Conservation (phyloP, 768 basidiomycete genomes). For the Glaciozyma antarctica region DNA sequence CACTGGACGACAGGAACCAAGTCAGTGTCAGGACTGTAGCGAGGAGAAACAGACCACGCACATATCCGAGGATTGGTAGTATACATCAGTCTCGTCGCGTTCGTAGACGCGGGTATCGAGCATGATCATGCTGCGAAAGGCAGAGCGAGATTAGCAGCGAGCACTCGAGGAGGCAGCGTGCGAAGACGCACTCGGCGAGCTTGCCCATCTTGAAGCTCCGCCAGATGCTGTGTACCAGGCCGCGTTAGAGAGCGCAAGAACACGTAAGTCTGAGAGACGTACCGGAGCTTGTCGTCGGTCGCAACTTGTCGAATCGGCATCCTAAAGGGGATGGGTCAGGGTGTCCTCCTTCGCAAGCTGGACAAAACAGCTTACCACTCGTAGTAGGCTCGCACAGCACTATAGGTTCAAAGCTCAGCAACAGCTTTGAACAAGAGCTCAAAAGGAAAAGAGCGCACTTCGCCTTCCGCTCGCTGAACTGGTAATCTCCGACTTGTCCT, state of each 20-base stretch:
- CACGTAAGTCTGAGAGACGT: background rate
- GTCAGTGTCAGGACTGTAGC: background rate
- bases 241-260: background rate
- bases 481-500: slow-evolving; percentile 41
- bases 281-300: slow-evolving; percentile 48
- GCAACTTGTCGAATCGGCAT: slow-evolving; percentile 55
- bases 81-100: slow-evolving; percentile 52
- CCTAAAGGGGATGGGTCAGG: slow-evolving; percentile 38
- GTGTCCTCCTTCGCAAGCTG: slow-evolving; percentile 1
- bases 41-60: background rate
- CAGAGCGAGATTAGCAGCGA: background rate
- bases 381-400: slow-evolving; percentile 51
- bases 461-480: slow-evolving; percentile 54
- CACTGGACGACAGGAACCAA: slow-evolving; percentile 15
- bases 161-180: background rate
- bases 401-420: too few relatives aligned
- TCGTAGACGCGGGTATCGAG: slow-evolving; percentile 57
- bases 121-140: slow-evolving; percentile 45
- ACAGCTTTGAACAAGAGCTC: too few relatives aligned
- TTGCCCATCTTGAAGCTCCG: slow-evolving; percentile 57
- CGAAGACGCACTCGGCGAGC: slow-evolving; percentile 43
- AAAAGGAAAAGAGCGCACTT: slow-evolving; percentile 33
- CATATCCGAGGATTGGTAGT: slow-evolving; percentile 45
- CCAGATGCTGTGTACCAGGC: slow-evolving; percentile 43
- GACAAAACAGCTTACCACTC: slow-evolving; percentile 37